Evolutionary conservation across 108 stramenopile species (phyloP), one percentile per base, ranked within the genome.

Genomic region (Epithemia pelagica): DNA sequence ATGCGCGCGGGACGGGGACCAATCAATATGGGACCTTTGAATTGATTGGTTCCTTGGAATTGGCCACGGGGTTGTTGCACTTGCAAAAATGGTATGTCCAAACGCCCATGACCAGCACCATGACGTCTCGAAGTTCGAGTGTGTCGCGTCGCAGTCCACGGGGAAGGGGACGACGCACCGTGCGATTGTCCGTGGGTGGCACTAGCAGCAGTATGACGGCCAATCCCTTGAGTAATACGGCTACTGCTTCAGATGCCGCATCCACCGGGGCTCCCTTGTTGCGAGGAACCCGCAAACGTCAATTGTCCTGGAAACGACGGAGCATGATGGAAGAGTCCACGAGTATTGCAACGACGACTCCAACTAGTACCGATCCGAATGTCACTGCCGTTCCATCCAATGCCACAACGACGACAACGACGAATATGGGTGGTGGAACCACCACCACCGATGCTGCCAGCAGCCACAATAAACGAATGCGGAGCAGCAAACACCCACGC

Each of bases 21-120:
- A 93, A 93, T 67, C 85, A 80, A 52, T 93, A 88, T 59, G 92
- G 92, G 1, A 85, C 81, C 1, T 93, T 89, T 78, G 92, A 93
- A 73, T 74, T 93, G 33, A 64, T 90, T 0, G 92, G 92, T 8
- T 78, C 80, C 59, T 82, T 78, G 8, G 72, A 90, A 68, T 58
- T 67, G 25, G 58, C 65, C 21, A 74, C 81, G 0, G 75, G 62
- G 22, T 46, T 80, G 0, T 53, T 93, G 71, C 74, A 82, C 53
- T 85, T 80, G 58, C 89, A 90, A 58, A 68, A 86, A 58, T 82
- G 88, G 68, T 93, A 93, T 64, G 1, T 26, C 24, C 64, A 3
- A 30, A 54, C 23, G 28, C 46, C 52, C 66, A 22, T 8, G 19
- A 3, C 58, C 58, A 37, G n/a, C 24, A 60, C 2, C 20, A 61